phyloP scores from a whole-genome alignment of 176 grass and related monocot genomes.

The Triticum timopheevii region DNA sequence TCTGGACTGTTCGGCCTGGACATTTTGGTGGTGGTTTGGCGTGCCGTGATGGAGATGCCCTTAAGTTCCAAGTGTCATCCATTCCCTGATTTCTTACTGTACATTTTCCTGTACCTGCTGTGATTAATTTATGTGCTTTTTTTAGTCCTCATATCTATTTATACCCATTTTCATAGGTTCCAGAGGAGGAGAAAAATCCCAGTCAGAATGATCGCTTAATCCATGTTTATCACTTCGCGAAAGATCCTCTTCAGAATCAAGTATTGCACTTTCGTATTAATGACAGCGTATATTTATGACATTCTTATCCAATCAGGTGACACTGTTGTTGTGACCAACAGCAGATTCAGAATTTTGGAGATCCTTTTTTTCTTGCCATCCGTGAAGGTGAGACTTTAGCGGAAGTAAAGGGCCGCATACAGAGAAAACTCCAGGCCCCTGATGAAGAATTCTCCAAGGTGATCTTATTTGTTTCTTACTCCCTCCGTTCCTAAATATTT shows the following conservation, averaged over 20 bases:
- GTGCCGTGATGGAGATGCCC: too few species aligned
- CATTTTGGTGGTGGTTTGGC: too few species aligned
- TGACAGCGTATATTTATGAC: not conserved
- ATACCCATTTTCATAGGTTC: constrained; percentile 56
- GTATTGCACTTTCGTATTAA: constrained; percentile 33
- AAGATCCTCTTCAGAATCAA: constrained; percentile 92
- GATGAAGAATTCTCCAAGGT: constrained; percentile 96
- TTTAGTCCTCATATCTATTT: constrained; percentile 19
- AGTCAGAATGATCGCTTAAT: constrained; percentile 81
- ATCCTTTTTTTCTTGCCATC: constrained; percentile 81
- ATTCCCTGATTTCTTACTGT: not conserved
- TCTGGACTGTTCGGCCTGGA: too few species aligned
- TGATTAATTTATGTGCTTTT: not conserved
- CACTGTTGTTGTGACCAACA: constrained; percentile 30
- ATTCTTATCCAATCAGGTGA: constrained; percentile 7
- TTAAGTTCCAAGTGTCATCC: not conserved
- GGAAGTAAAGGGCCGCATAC: constrained; percentile 71
- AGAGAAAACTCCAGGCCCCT: constrained; percentile 70
- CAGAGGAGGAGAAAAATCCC: constrained; percentile 84
- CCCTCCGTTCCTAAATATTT: too few species aligned
- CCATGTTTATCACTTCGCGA: constrained; percentile 96
- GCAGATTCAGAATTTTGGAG: constrained; percentile 94
- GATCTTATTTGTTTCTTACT: constrained; percentile 20
- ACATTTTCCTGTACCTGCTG: not conserved
- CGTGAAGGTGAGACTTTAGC: constrained; percentile 87